Percentiles rank a stretch among this genome's conserved stretches.
phyloP scores from a whole-genome alignment of 148 eudicot genomes.

The Vaccinium macrocarpon region DNA sequence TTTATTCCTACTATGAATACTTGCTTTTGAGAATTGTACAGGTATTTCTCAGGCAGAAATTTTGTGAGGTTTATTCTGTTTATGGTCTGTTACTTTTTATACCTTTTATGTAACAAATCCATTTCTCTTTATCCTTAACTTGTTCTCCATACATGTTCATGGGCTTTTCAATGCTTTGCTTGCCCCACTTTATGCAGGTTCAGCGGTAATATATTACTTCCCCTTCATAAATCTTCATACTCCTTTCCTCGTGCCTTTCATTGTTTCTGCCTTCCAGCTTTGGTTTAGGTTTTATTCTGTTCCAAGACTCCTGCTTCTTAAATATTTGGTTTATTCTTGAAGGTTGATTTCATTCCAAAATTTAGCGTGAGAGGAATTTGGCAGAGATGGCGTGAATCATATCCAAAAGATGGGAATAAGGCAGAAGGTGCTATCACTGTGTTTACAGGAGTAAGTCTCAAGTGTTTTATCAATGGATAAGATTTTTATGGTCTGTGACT shows the following conservation, averaged over 20 bases:
- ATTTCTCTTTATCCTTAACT: slow-evolving; percentile 53
- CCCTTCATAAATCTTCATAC: neutral
- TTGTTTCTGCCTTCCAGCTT: neutral
- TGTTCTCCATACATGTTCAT: slow-evolving; percentile 67
- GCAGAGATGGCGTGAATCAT: slow-evolving; percentile 98
- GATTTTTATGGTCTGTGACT: neutral
- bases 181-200: slow-evolving; percentile 91
- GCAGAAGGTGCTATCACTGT: slow-evolving; percentile 69
- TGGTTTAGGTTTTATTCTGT: neutral
- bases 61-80: neutral
- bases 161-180: slow-evolving; percentile 93
- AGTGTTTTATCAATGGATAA: neutral
- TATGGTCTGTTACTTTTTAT: neutral
- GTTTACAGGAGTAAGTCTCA: slow-evolving; percentile 81
- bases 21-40: slow-evolving; percentile 8
- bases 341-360: slow-evolving; percentile 98
- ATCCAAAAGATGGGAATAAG: slow-evolving; percentile 63
- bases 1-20: neutral
- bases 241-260: neutral
- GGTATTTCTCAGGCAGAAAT: slow-evolving; percentile 7
- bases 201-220: slow-evolving; percentile 52
- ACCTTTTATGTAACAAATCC: neutral
- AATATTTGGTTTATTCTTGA: slow-evolving; percentile 19
- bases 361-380: slow-evolving; percentile 98
- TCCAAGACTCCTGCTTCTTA: slow-evolving; percentile 11